Evolutionary conservation across 129 eudicot species (phyloP).

Genomic region (Chrysanthemum seticuspe): DNA sequence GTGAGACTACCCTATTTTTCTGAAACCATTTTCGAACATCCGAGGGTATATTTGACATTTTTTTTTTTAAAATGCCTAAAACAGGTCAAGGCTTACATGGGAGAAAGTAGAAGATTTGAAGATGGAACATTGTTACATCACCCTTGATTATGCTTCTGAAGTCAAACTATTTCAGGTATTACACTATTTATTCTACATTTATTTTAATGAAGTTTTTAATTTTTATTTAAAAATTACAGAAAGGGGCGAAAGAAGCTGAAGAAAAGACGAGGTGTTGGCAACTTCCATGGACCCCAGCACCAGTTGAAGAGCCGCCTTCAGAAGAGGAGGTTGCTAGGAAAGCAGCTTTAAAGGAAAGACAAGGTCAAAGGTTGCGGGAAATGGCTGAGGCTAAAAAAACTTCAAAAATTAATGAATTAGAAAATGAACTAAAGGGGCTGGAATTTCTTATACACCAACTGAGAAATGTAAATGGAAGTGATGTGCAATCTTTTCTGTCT

Average conservation of each 20-base stretch:
- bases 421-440: slow-evolving; percentile 76
- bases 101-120: slow-evolving; percentile 96
- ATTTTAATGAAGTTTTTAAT: not conserved
- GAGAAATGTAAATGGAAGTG: slow-evolving; percentile 53
- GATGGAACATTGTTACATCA: slow-evolving; percentile 96
- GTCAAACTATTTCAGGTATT: slow-evolving; percentile 79
- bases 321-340: slow-evolving; percentile 91
- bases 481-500: slow-evolving; percentile 58
- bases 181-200: not conserved
- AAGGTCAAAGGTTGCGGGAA: slow-evolving; percentile 89
- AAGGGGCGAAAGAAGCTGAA: slow-evolving; percentile 86
- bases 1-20: slow-evolving; percentile 40
- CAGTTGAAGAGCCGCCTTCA: slow-evolving; percentile 80
- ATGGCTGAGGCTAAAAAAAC: slow-evolving; percentile 96
- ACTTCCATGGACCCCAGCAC: slow-evolving; percentile 88
- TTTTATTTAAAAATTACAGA: slow-evolving; percentile 31
- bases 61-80: not conserved
- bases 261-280: slow-evolving; percentile 89
- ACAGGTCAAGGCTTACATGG: slow-evolving; percentile 88
- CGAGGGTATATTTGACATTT: slow-evolving; percentile 14
- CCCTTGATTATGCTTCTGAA: slow-evolving; percentile 80
- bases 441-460: slow-evolving; percentile 78
- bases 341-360: slow-evolving; percentile 87
- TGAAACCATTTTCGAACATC: not conserved
- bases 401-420: slow-evolving; percentile 79